Conservation (phyloP, 345 rosid genomes). For the Microthlaspi erraticum region DNA sequence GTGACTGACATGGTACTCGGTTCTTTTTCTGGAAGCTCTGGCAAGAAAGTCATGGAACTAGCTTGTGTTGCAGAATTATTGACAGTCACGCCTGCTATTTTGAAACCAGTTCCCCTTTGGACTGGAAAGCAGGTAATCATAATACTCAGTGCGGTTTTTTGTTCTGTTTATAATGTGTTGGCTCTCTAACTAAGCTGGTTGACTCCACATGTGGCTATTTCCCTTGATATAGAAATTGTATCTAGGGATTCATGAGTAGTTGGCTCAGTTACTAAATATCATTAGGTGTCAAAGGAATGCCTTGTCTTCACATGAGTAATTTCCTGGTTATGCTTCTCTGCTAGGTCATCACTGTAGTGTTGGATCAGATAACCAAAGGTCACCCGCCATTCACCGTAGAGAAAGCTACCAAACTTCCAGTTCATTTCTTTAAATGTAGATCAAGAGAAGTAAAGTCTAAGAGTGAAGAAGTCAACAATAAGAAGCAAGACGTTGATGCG, state of each 20-base stretch:
- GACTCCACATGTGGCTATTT: slow-evolving; percentile 13
- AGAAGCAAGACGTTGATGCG: slow-evolving; percentile 33
- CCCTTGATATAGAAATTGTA: slow-evolving; percentile 24
- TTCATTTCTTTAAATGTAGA: slow-evolving; percentile 70
- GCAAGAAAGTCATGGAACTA: slow-evolving; percentile 65
- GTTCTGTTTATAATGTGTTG: slow-evolving; percentile 7
- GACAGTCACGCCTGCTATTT: slow-evolving; percentile 63
- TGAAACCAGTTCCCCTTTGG: slow-evolving; percentile 93
- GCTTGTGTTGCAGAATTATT: slow-evolving; percentile 57
- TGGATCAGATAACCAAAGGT: slow-evolving; percentile 74
- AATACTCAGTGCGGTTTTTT: slow-evolving; percentile 1
- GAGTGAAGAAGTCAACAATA: slow-evolving; percentile 9
- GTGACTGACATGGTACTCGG: slow-evolving; percentile 52
- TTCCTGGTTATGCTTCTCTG: slow-evolving; percentile 25
- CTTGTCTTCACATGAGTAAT: slow-evolving; percentile 20
- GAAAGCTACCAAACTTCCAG: slow-evolving; percentile 74
- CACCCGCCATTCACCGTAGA: slow-evolving; percentile 80
- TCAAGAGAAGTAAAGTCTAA: slow-evolving; percentile 37
- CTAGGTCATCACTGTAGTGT: slow-evolving; percentile 74
- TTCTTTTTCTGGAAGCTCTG: slow-evolving; percentile 58
- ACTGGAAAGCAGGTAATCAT: slow-evolving; percentile 92
- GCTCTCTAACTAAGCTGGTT: slow-evolving; percentile 19
- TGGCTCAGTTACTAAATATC: slow-evolving; percentile 15
- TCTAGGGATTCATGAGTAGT: background rate
- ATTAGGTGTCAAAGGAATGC: background rate